These are phyloP conservation scores for Colletotrichum navitas DNA, from an alignment of 2,329 filamentous ascomycete genomes.

Conservation along the genomic window DNA sequence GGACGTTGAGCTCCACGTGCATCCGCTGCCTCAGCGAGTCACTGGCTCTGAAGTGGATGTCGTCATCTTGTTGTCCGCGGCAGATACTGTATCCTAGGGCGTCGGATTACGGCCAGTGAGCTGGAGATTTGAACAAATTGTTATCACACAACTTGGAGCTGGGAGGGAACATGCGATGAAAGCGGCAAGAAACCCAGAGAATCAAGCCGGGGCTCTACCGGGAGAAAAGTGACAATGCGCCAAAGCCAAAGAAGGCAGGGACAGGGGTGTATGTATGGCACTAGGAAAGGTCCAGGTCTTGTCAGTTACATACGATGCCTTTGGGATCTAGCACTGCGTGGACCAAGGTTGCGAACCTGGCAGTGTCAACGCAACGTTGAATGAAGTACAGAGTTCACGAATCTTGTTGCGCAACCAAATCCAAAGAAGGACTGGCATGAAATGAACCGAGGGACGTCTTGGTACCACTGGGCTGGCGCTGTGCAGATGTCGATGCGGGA, in stretches of 20 bases:
- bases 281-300: neutral
- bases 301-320: neutral
- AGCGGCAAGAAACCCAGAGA: neutral
- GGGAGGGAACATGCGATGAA: neutral
- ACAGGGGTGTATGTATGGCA: neutral
- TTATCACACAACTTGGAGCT: neutral
- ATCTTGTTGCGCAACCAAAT: neutral
- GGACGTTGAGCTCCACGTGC: neutral
- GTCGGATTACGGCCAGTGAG: neutral
- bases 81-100: too few relatives aligned
- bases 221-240: neutral
- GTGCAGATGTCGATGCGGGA: slow-evolving; percentile 29
- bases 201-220: neutral
- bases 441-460: neutral
- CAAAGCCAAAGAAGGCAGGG: slow-evolving; percentile 4
- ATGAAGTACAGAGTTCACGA: neutral
- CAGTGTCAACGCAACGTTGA: neutral
- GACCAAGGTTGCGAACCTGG: neutral
- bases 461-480: slow-evolving; percentile 8
- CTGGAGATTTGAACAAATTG: neutral
- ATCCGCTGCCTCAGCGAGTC: neutral
- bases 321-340: neutral
- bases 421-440: neutral
- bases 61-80: neutral
- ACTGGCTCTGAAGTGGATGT: neutral